Evolutionary conservation across 495 filamentous ascomycete genomes (phyloP), one percentile per base, ranked within the genome.

Genomic region (Hamigera avellanea): DNA sequence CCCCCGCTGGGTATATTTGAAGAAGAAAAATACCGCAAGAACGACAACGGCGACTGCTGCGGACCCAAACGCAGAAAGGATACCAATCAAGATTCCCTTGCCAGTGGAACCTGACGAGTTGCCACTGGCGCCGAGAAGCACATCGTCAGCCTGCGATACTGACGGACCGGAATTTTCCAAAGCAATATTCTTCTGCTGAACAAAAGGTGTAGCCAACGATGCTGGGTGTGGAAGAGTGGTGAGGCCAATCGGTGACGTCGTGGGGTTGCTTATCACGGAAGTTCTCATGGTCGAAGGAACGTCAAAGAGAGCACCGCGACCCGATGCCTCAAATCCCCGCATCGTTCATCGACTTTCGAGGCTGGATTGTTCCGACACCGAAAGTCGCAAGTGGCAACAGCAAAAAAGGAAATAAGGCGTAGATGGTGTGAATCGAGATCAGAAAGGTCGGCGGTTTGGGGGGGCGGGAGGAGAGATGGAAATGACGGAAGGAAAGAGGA

Each of bases 21-120:
- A 91, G 64, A 94, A 95, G 61, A 94, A 95, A 50, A 95, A 78
- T 51, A 89, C 64, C 34, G 81, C 75, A 43, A 94, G 78, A 33
- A 96, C 68, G 23, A 87, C 46, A 23, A 81, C 78, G 19, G 93
- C 84, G 23, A 96, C 67, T 6, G 77, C 74, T 8, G 88, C 91
- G 26, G 87, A 93, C 19, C 89, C 91, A 61, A 98, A 93, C 14
- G 89, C 91, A n/a, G 93, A 95, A 32, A 95, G 66, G 49, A 98
- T 77, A 41, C 88, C 91, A 53, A 98, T 95, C 53, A 96, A 66
- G 47, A 98, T 81, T 56, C 93, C 91, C 55, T 84, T 73, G 36
- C 76, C 75, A 41, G 73, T 76, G 9, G 75, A 77, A 26, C 63
- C 64, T 41, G 57, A 41, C 23, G 61, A 56, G 36, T 61, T 52